A percentile compares a stretch with the other conserved stretches of the same genome.
Evolutionary conservation across 257 asterid genomes (phyloP).

Genomic region (Anisodus acutangulus): DNA sequence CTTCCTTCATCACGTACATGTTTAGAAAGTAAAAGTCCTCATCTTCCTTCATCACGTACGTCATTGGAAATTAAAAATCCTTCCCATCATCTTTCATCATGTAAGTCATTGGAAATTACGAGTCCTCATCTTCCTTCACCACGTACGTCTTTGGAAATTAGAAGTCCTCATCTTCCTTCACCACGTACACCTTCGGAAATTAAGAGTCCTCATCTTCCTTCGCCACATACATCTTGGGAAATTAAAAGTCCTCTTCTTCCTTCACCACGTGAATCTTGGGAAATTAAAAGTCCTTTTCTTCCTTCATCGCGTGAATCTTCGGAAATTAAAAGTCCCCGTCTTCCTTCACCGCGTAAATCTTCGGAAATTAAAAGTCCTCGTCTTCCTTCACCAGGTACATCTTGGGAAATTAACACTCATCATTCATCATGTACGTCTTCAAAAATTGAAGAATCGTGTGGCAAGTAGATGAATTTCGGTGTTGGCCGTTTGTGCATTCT

Average conservation of each 20-base stretch:
- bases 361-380: neutral
- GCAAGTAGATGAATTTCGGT: neutral
- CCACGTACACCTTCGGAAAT: neutral
- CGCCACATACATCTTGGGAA: neutral
- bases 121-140: neutral
- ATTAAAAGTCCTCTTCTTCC: neutral
- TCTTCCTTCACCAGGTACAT: neutral
- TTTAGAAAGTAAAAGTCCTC: neutral
- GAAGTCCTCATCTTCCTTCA: conserved; percentile 19
- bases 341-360: neutral
- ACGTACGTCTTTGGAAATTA: neutral
- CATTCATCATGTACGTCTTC: neutral
- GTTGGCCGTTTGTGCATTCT: neutral
- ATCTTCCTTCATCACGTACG: conserved; percentile 2
- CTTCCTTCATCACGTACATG: neutral
- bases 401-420: neutral
- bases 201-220: neutral
- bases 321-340: neutral
- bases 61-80: conserved; percentile 8
- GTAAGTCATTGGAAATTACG: too few species aligned
- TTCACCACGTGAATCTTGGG: neutral
- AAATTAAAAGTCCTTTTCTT: neutral
- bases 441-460: conserved; percentile 8
- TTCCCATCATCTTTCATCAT: neutral
- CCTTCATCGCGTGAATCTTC: neutral